Conservation (phyloP, 208 protist species). For the Wallacemonas sp. region DNA sequence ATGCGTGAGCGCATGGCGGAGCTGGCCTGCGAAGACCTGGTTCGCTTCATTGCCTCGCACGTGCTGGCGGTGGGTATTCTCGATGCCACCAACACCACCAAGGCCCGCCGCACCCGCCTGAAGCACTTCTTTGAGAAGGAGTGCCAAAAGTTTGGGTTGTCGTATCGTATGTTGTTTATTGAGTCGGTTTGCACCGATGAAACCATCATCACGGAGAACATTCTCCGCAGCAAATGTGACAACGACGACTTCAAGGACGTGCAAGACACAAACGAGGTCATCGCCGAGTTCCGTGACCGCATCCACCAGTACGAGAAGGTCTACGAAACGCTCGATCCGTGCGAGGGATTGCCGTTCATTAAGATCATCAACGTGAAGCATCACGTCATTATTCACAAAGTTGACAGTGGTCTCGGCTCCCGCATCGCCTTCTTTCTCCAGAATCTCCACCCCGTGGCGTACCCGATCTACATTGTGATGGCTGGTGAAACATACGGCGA, state of each 20-base stretch:
- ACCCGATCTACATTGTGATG: slow-evolving; percentile 84
- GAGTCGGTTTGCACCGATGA: slow-evolving; percentile 92
- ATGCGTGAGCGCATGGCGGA: slow-evolving; percentile 86
- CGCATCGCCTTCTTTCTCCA: slow-evolving; percentile 88
- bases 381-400: slow-evolving; percentile 81
- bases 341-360: slow-evolving; percentile 75
- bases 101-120: slow-evolving; percentile 59
- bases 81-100: slow-evolving; percentile 92
- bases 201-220: slow-evolving; percentile 88
- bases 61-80: slow-evolving; percentile 84
- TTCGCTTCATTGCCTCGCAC: slow-evolving; percentile 73
- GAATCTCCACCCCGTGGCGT: slow-evolving; percentile 86
- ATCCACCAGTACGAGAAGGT: slow-evolving; percentile 90
- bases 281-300: slow-evolving; percentile 75
- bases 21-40: slow-evolving; percentile 79
- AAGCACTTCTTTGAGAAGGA: slow-evolving; percentile 61
- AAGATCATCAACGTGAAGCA: slow-evolving; percentile 90
- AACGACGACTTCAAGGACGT: slow-evolving; percentile 91
- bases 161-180: slow-evolving; percentile 89
- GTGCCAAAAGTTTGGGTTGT: slow-evolving; percentile 31
- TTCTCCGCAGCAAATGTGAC: slow-evolving; percentile 85
- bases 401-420: slow-evolving; percentile 68
- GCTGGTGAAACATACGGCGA: slow-evolving; percentile 80
- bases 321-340: slow-evolving; percentile 77
- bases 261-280: slow-evolving; percentile 74